Evolutionary conservation across 129 eudicot species (phyloP).

Genomic region (Tagetes erecta): DNA sequence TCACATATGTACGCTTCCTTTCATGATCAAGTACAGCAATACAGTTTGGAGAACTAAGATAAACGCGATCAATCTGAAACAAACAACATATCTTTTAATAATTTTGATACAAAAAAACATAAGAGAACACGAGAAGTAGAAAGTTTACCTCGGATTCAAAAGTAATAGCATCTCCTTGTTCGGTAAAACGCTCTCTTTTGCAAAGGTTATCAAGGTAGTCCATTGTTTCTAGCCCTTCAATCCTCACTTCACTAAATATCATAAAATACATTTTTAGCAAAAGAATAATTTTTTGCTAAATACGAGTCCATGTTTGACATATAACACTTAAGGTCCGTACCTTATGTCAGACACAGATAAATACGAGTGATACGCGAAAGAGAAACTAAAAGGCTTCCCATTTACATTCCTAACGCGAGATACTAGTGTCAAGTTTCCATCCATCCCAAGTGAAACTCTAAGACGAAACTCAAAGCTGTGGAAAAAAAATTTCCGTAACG

Average conservation of each 20-base stretch:
- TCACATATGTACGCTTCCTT: slow-evolving; percentile 74
- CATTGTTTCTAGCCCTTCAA: slow-evolving; percentile 91
- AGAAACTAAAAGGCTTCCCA: slow-evolving; percentile 89
- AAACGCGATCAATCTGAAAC: slow-evolving; percentile 83
- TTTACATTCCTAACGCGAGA: slow-evolving; percentile 86
- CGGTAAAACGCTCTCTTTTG: slow-evolving; percentile 75
- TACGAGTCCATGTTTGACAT: background rate
- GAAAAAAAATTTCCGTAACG: slow-evolving; percentile 1
- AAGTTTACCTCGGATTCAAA: slow-evolving; percentile 83
- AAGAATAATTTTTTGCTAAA: background rate
- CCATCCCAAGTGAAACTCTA: slow-evolving; percentile 68
- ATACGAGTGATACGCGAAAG: slow-evolving; percentile 82
- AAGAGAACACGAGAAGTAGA: slow-evolving; percentile 1
- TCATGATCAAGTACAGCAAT: slow-evolving; percentile 92
- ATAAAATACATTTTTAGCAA: background rate
- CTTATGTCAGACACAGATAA: slow-evolving; percentile 93
- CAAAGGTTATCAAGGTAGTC: slow-evolving; percentile 83
- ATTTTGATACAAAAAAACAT: background rate
- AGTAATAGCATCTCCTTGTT: slow-evolving; percentile 94
- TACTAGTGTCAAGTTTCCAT: slow-evolving; percentile 70
- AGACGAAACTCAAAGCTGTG: slow-evolving; percentile 89
- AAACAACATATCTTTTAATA: background rate
- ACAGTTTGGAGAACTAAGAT: slow-evolving; percentile 70
- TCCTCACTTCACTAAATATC: slow-evolving; percentile 78
- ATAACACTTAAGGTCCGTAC: slow-evolving; percentile 30